Percentiles rank a stretch among this genome's conserved stretches.
These are phyloP conservation scores for Pseudocercospora eumusae DNA, from an alignment of 2,329 filamentous ascomycete genomes.

Conservation along the genomic window DNA sequence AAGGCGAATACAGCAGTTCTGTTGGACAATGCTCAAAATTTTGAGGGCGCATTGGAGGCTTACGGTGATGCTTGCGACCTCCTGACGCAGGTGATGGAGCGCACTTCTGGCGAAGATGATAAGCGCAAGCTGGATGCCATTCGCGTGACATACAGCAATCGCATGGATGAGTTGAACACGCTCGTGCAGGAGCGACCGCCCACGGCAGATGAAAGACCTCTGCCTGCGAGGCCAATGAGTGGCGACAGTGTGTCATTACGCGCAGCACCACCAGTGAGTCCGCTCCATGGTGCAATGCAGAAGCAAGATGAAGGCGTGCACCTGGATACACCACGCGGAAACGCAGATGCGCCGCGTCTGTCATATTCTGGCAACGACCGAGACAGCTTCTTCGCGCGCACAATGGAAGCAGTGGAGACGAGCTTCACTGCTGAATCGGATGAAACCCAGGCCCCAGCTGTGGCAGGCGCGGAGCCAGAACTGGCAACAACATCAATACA, in stretches of 20 bases:
- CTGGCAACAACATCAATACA: slow-evolving; percentile 19
- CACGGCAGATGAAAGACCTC: slow-evolving; percentile 63
- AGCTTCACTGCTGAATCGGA: slow-evolving; percentile 19
- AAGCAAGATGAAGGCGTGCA: slow-evolving; percentile 35
- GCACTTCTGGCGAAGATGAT: slow-evolving; percentile 83
- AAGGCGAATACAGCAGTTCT: slow-evolving; percentile 96
- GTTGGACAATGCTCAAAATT: slow-evolving; percentile 93
- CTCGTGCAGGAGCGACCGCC: slow-evolving; percentile 57
- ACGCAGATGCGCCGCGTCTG: slow-evolving; percentile 47
- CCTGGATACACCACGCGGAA: slow-evolving; percentile 56
- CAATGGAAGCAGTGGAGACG: slow-evolving; percentile 34
- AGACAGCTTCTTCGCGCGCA: slow-evolving; percentile 37
- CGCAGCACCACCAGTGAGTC: slow-evolving; percentile 41
- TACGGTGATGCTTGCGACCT: slow-evolving; percentile 89
- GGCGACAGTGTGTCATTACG: slow-evolving; percentile 50
- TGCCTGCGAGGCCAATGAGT: slow-evolving; percentile 71
- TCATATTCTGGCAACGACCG: slow-evolving; percentile 31
- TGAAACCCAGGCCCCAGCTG: slow-evolving; percentile 17
- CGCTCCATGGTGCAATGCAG: slow-evolving; percentile 39
- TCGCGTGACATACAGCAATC: slow-evolving; percentile 83
- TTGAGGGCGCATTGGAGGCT: slow-evolving; percentile 84
- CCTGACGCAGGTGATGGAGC: slow-evolving; percentile 81
- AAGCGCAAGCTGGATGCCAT: slow-evolving; percentile 89
- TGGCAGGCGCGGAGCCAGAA: slow-evolving; percentile 6
- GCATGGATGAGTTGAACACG: slow-evolving; percentile 82